Evolutionary conservation across 1,284 basidiomycete genomes (phyloP).

Genomic region (Vanrija humicola): DNA sequence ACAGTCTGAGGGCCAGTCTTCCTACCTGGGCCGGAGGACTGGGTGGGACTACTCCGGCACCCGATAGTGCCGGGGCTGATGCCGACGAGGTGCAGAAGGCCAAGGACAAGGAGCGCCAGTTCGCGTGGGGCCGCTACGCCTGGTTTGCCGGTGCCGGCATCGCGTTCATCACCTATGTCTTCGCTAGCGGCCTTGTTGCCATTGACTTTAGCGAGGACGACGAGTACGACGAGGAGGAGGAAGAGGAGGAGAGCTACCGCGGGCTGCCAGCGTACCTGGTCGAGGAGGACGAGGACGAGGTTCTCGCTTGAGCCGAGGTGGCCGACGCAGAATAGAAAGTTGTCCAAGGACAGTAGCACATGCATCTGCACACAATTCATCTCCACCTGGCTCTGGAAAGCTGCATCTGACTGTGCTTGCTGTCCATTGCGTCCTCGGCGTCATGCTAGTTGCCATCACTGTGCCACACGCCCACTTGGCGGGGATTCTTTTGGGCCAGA

Average conservation of each 20-base stretch:
- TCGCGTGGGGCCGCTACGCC: conserved; percentile 33
- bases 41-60: too few species aligned
- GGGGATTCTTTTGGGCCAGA: neutral
- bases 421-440: neutral
- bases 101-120: conserved; percentile 23
- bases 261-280: neutral
- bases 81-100: conserved; percentile 8
- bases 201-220: conserved; percentile 28
- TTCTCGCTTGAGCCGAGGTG: conserved; percentile 4
- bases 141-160: conserved; percentile 39
- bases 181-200: conserved; percentile 33
- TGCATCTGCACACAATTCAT: too few species aligned
- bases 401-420: neutral
- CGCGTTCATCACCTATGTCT: conserved; percentile 36
- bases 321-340: conserved; percentile 4
- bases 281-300: conserved; percentile 4
- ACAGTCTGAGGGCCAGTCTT: neutral
- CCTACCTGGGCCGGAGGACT: conserved; percentile 1
- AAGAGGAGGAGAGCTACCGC: conserved; percentile 9
- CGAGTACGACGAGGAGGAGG: conserved; percentile 20
- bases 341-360: too few species aligned
- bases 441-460: neutral
- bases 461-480: neutral
- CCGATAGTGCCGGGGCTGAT: neutral
- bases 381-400: neutral